Evolutionary conservation across 2,329 filamentous ascomycete genomes (phyloP), one percentile per base, ranked within the genome.

Genomic region (Botrytis cinerea): DNA sequence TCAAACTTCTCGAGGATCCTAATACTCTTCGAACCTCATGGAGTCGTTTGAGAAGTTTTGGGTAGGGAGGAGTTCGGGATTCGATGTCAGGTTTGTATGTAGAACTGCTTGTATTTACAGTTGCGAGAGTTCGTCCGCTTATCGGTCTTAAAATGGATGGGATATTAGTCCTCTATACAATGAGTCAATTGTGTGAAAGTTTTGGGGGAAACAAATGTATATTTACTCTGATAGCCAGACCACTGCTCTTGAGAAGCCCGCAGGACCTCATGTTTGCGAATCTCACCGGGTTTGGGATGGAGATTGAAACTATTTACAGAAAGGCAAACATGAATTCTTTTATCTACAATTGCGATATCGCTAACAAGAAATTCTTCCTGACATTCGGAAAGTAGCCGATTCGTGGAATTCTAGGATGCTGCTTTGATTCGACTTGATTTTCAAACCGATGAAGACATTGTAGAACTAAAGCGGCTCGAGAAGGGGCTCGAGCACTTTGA

Each of bases 21-120:
- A 98, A 87, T 16, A 97, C 89, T 71, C 88, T 87, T 71, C 88
- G 87, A 46, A 97, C 95, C 81, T 94, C 87, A 76, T 89, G 86
- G 76, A 97, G 91, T 78, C 91, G 93, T 80, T 87, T 88, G 81
- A 95, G 87, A 70, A 97, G 92, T 83, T 91, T 94, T 78, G 91
- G 87, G 84, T 98, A 98, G 43, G 93, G 93, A 64, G 94, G 93
- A 28, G 87, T 80, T 70, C 80, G 79, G 20, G 79, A 79, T 69
- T 78, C 78, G 38, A 80, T 78, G 67, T 80, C 77, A 57, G 78
- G 78, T 43, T 76, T 75, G 71, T 79, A 78, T 46, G 76, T 72
- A 22, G 76, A 68, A 28, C 69, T 71, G 46, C 64, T 75, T 25
- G 71, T 74, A 64, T 73, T 77, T 51, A 79, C 76, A 67, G 78